Evolutionary conservation across 805 yeast genomes (phyloP).

Genomic region (Brettanomyces bruxellensis): DNA sequence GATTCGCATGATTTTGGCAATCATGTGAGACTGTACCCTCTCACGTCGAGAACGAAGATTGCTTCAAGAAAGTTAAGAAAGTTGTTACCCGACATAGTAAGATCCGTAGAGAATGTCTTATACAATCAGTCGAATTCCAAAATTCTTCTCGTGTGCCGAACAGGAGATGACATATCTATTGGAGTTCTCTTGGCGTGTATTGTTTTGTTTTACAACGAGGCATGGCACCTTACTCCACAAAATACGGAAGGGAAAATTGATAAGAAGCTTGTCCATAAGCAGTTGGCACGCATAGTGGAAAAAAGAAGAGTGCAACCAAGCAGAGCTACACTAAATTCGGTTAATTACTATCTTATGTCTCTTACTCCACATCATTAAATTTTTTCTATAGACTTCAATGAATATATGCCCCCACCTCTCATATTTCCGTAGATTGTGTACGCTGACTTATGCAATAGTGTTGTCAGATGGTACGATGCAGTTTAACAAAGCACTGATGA

Average conservation of each 20-base stretch:
- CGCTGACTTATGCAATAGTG: too few species aligned
- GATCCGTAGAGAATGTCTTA: slow-evolving; percentile 12
- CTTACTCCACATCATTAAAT: not conserved
- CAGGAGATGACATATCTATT: slow-evolving; percentile 58
- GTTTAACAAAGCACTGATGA: too few species aligned
- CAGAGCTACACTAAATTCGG: slow-evolving; percentile 66
- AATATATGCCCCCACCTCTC: not conserved
- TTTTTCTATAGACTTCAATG: not conserved
- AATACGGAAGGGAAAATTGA: not conserved
- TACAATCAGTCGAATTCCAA: slow-evolving; percentile 7
- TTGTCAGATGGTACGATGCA: too few species aligned
- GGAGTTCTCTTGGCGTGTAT: slow-evolving; percentile 49
- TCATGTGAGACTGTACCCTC: not conserved
- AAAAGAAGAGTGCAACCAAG: slow-evolving; percentile 60
- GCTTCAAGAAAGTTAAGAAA: slow-evolving; percentile 56
- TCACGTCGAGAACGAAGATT: slow-evolving; percentile 36
- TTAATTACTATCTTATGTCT: slow-evolving; percentile 50
- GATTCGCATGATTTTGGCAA: not conserved
- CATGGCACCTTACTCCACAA: slow-evolving; percentile 27
- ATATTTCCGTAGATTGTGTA: not conserved
- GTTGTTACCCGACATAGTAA: slow-evolving; percentile 34
- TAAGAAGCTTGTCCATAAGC: slow-evolving; percentile 29
- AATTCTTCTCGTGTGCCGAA: slow-evolving; percentile 46
- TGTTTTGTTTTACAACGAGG: slow-evolving; percentile 33
- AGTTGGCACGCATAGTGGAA: slow-evolving; percentile 41